Percentiles rank a stretch among this genome's conserved stretches.
Conservation (phyloP, 2,329 filamentous ascomycete genomes). For the Aspergillus aculeatus region DNA sequence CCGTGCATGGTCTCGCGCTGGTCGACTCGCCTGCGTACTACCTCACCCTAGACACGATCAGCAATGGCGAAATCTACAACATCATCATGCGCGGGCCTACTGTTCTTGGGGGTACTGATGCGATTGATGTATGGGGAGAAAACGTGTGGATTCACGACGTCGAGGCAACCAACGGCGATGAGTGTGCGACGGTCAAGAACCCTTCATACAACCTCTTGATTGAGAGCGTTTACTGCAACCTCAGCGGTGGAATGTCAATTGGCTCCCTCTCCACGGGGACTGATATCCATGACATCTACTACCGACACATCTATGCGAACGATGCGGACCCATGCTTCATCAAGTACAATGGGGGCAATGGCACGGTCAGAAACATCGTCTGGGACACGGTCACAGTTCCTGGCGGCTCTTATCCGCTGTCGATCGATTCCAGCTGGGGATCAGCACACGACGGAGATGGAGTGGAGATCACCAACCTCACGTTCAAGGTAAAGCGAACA, state of each 20-base stretch:
- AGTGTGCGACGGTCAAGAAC: constrained; percentile 13
- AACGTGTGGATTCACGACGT: constrained; percentile 23
- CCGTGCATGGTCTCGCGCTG: constrained; percentile 50
- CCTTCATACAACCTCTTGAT: neutral
- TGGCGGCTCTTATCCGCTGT: neutral
- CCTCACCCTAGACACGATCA: constrained; percentile 48
- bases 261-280: neutral
- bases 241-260: neutral
- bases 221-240: neutral
- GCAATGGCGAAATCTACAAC: constrained; percentile 55
- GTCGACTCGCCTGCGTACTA: constrained; percentile 53
- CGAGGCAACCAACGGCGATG: constrained; percentile 21
- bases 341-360: neutral
- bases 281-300: neutral
- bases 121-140: constrained; percentile 24
- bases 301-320: neutral
- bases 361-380: neutral
- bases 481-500: neutral
- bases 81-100: constrained; percentile 54
- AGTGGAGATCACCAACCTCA: neutral
- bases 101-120: constrained; percentile 45
- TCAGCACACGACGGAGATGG: neutral
- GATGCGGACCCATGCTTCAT: neutral
- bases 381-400: neutral
- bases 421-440: neutral